phyloP scores from a whole-genome alignment of 2,329 filamentous ascomycete species.

The Trichoderma lentiforme region DNA sequence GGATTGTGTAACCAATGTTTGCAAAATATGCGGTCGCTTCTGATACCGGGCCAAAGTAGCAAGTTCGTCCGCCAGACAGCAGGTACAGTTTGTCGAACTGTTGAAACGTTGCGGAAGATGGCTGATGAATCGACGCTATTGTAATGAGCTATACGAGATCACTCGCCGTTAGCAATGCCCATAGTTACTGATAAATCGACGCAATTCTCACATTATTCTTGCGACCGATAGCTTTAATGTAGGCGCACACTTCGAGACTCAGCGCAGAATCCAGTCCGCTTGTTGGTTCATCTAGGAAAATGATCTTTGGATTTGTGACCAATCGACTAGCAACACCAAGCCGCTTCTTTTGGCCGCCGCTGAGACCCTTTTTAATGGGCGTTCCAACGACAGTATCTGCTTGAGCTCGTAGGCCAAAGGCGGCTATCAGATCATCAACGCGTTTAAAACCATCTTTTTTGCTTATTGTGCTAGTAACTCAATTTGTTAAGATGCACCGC shows the following conservation, averaged over 20 bases:
- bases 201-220: not conserved
- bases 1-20: slow-evolving; percentile 58
- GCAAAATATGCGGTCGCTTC: slow-evolving; percentile 62
- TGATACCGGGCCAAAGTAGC: slow-evolving; percentile 66
- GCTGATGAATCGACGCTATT: slow-evolving; percentile 81
- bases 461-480: slow-evolving; percentile 18
- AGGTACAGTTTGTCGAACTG: slow-evolving; percentile 78
- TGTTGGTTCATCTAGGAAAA: slow-evolving; percentile 83
- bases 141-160: slow-evolving; percentile 69
- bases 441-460: slow-evolving; percentile 57
- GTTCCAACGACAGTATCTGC: slow-evolving; percentile 73
- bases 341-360: slow-evolving; percentile 79
- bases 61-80: slow-evolving; percentile 65
- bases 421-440: slow-evolving; percentile 63
- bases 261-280: slow-evolving; percentile 78
- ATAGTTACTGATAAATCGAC: not conserved
- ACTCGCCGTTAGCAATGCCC: slow-evolving; percentile 30
- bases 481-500: not conserved
- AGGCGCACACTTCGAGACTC: slow-evolving; percentile 72
- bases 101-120: slow-evolving; percentile 73
- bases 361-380: slow-evolving; percentile 77
- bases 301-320: slow-evolving; percentile 73
- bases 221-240: slow-evolving; percentile 58
- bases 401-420: slow-evolving; percentile 71
- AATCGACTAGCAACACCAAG: slow-evolving; percentile 77